Base-by-base conservation (phyloP, 805 yeast species). In the Cyberlindnera sargentensis region DNA sequence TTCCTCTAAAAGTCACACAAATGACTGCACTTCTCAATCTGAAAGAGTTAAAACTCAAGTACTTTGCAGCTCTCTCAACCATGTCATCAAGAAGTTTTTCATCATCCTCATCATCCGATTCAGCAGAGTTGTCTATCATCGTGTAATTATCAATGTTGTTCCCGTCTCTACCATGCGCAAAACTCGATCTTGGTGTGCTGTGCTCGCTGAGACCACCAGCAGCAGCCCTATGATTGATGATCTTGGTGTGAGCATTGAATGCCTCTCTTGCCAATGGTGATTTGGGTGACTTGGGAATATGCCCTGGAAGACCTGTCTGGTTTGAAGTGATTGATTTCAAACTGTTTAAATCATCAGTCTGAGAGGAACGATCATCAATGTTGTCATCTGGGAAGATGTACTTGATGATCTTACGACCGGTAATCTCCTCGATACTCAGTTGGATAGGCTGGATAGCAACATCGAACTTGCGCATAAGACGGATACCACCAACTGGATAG, bases 401-500 rank as follows among this genome's bases (percentile, higher is more conserved):
- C 15, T 71, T 66, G 55, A 83, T 67, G 26, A 90, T 58, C 51
- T 72, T 75, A 34, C 72, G 73, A 1, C 89, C 82, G 0, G 90
- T 77, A 1, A 65, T 67, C 49, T 83, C 84, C 47, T 90, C 97
- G 33, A 91, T 60, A 49, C 82, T 84, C 3, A 91, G 53, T 47
- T 76, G 78, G 47, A 90, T 54, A 1, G 96, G 96, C 41, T 75
- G 72, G 15, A 87, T 60, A 2, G 65, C 61, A 20, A 86, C 68
- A 32, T 76, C 76, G 25, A 87, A 80, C 40, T 73, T 66, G 46
- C 78, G 80, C 64, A 90, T 70, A 25, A 90, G 80, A n/a, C 84
- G 75, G 40, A 90, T 88, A 8, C 98, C 98, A 30, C 96, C 98
- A 44, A 91, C 83, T 0, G 95, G 88, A 43, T 76, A 78, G 41